Conservation (phyloP, 148 eudicot species). For the Rhododendron vialii region DNA sequence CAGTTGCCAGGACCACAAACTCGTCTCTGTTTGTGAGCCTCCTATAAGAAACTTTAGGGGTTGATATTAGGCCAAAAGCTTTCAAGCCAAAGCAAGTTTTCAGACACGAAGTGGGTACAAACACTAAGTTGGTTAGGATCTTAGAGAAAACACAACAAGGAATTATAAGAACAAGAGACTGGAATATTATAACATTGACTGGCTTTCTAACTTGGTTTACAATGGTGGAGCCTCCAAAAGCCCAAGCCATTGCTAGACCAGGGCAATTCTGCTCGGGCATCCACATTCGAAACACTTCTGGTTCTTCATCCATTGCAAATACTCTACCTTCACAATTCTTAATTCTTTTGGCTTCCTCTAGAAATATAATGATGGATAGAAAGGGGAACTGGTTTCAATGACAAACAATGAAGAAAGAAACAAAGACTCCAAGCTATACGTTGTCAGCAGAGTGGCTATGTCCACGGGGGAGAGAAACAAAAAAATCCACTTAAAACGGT, state of each 20-base stretch:
- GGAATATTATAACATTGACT: too few relatives aligned
- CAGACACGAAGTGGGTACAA: too few relatives aligned
- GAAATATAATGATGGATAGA: not conserved
- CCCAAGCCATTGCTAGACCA: constrained; percentile 92
- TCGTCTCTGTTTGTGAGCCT: constrained; percentile 66
- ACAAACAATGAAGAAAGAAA: not conserved
- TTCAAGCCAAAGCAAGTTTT: constrained; percentile 50
- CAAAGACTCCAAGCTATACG: not conserved
- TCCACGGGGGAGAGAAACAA: not conserved
- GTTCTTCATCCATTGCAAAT: constrained; percentile 54
- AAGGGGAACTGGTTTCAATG: not conserved
- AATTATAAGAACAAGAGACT: too few relatives aligned
- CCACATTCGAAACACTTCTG: constrained; percentile 67
- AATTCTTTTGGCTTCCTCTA: constrained; percentile 62
- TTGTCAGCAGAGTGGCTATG: not conserved
- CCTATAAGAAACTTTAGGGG: constrained; percentile 61
- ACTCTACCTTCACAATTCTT: constrained; percentile 57
- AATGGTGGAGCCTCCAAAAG: constrained; percentile 52
- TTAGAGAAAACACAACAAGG: too few relatives aligned
- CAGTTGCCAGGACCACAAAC: constrained; percentile 82
- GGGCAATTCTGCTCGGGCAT: constrained; percentile 72
- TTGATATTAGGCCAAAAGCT: constrained; percentile 23
- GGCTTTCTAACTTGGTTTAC: too few relatives aligned
- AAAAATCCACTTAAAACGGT: not conserved
- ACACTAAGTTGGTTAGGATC: too few relatives aligned